These are phyloP conservation scores for Pseudozyma sp. DNA, from an alignment of 1,284 basidiomycete species.

Conservation along the genomic window DNA sequence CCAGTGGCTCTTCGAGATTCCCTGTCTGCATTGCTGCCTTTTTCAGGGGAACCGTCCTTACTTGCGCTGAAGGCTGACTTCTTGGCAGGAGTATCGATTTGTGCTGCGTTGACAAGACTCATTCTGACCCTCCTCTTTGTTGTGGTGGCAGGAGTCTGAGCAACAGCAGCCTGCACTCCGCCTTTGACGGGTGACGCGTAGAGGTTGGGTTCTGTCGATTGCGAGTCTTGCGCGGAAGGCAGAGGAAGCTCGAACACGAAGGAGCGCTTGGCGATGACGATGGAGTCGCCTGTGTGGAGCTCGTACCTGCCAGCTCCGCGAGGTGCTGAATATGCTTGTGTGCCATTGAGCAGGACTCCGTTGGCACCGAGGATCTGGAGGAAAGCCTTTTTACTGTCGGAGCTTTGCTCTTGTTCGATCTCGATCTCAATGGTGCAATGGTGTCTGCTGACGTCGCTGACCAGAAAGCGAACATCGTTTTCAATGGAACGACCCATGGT, in stretches of 20 bases:
- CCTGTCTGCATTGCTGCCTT: conserved; percentile 14
- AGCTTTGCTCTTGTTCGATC: conserved; percentile 17
- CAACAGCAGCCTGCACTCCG: background rate
- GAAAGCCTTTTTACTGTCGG: conserved; percentile 22
- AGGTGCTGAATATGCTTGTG: conserved; percentile 26
- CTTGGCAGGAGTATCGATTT: conserved; percentile 44
- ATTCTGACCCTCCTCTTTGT: conserved; percentile 35
- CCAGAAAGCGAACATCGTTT: conserved; percentile 47
- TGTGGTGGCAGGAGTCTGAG: conserved; percentile 15
- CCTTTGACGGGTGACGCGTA: conserved; percentile 30
- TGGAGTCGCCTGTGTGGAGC: conserved; percentile 35
- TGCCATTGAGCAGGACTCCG: conserved; percentile 37
- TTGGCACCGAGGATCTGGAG: conserved; percentile 40
- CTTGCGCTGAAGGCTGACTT: conserved; percentile 7
- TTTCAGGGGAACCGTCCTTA: conserved; percentile 16
- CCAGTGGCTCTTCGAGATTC: conserved; percentile 37
- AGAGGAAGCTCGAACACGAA: conserved; percentile 36
- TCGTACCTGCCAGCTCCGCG: conserved; percentile 28
- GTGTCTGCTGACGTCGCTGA: conserved; percentile 38
- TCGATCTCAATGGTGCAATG: conserved; percentile 52
- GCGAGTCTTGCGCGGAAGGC: background rate
- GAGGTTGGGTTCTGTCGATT: conserved; percentile 1
- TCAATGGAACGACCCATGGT: conserved; percentile 47
- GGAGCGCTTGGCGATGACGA: conserved; percentile 30
- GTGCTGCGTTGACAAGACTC: conserved; percentile 49